These are phyloP conservation scores for Penicillium sp. DNA, from an alignment of 2,329 filamentous ascomycete genomes.

Conservation along the genomic window DNA sequence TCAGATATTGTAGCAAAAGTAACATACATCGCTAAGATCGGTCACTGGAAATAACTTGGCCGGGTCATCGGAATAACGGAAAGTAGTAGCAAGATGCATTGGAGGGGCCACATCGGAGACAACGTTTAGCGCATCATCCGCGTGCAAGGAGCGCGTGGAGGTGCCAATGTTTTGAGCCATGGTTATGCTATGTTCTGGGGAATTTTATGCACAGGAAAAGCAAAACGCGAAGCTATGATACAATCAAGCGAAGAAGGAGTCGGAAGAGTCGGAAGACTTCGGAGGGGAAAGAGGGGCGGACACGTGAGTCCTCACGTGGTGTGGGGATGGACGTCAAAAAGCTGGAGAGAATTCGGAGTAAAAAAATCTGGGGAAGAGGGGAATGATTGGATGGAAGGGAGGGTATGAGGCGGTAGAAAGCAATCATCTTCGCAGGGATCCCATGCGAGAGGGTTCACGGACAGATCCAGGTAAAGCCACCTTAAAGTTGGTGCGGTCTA, in stretches of 20 bases:
- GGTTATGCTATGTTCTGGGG: conserved; percentile 23
- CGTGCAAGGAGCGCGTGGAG: conserved; percentile 75
- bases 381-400: not conserved
- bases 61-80: conserved; percentile 74
- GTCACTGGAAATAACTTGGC: conserved; percentile 57
- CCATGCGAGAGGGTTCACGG: conserved; percentile 41
- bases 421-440: conserved; percentile 40
- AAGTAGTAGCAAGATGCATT: conserved; percentile 89
- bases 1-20: not conserved
- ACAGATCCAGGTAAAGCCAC: conserved; percentile 39
- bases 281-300: conserved; percentile 9
- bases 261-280: no score
- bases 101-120: conserved; percentile 82
- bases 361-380: not conserved
- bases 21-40: conserved; percentile 55
- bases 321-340: conserved; percentile 6
- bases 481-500: conserved; percentile 42
- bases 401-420: not conserved
- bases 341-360: not conserved
- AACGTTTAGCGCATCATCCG: conserved; percentile 73
- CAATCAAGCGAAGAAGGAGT: conserved; percentile 5
- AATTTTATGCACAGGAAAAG: conserved; percentile 19
- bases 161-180: conserved; percentile 42
- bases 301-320: conserved; percentile 22
- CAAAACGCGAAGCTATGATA: conserved; percentile 12